phyloP scores from a whole-genome alignment of 2,329 filamentous ascomycete species.

The Aaosphaeria arxii region DNA sequence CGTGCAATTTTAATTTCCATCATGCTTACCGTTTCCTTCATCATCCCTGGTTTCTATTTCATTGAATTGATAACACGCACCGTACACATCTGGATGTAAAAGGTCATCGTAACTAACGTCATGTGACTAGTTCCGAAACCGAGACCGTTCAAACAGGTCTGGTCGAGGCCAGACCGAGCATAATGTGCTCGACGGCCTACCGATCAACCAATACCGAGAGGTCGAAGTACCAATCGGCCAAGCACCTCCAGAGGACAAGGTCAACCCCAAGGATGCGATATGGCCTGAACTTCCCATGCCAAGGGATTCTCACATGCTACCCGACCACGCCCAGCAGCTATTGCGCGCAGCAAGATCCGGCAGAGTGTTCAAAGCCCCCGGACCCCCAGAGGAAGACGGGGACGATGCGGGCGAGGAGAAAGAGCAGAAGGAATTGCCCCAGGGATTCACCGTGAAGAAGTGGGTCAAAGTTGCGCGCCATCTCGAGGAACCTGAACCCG shows the following conservation, averaged over 20 bases:
- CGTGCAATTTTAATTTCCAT: too few species aligned
- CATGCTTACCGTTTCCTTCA: too few species aligned
- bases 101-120: constrained; percentile 2
- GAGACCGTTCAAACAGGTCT: constrained; percentile 57
- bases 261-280: constrained; percentile 55
- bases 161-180: constrained; percentile 60
- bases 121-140: constrained; percentile 16
- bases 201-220: constrained; percentile 86
- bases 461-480: constrained; percentile 58
- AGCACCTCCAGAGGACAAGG: constrained; percentile 61
- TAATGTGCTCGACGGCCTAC: constrained; percentile 70
- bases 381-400: constrained; percentile 63
- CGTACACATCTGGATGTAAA: too few species aligned
- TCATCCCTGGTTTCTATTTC: too few species aligned
- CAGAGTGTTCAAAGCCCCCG: constrained; percentile 69
- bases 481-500: constrained; percentile 57
- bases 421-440: constrained; percentile 42
- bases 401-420: constrained; percentile 44
- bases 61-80: too few species aligned
- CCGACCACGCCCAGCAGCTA: constrained; percentile 77
- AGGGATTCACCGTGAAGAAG: constrained; percentile 56
- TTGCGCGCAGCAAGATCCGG: constrained; percentile 78
- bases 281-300: constrained; percentile 88
- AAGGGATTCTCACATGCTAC: constrained; percentile 74
- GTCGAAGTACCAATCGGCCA: constrained; percentile 65